Evolutionary conservation across 2,329 filamentous ascomycete species (phyloP).

Genomic region (Fusarium transvaalense): DNA sequence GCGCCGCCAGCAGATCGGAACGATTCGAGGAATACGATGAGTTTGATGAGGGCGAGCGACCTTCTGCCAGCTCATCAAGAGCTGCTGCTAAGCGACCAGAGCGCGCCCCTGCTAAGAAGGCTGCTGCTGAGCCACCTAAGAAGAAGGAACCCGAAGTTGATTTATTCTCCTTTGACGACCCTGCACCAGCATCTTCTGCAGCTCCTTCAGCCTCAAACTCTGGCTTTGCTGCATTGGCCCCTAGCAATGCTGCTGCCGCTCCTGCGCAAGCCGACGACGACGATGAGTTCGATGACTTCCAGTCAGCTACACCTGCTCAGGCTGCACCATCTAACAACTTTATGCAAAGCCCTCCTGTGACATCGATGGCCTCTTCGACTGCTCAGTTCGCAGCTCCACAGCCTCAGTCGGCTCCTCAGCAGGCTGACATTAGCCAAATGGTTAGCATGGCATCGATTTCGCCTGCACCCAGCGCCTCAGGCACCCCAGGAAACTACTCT

Average conservation of each 20-base stretch:
- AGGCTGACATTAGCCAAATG: conserved; percentile 83
- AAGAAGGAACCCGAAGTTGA: conserved; percentile 91
- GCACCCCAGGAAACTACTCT: conserved; percentile 72
- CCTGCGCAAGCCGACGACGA: conserved; percentile 65
- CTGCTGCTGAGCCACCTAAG: conserved; percentile 74
- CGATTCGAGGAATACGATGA: conserved; percentile 98
- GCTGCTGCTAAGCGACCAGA: conserved; percentile 52
- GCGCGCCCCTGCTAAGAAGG: conserved; percentile 55
- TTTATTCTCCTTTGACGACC: conserved; percentile 92
- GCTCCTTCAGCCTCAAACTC: conserved; percentile 62
- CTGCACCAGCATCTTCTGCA: conserved; percentile 63
- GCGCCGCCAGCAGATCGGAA: conserved; percentile 69
- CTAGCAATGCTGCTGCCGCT: conserved; percentile 39
- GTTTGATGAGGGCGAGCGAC: conserved; percentile 79
- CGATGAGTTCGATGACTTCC: conserved; percentile 98
- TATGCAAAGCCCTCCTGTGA: conserved; percentile 60
- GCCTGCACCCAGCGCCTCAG: conserved; percentile 71
- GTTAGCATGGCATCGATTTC: conserved; percentile 85
- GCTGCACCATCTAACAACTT: conserved; percentile 56
- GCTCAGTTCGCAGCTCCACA: conserved; percentile 84
- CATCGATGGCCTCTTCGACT: conserved; percentile 66
- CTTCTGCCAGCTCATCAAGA: conserved; percentile 62
- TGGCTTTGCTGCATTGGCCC: conserved; percentile 61
- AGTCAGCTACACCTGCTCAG: conserved; percentile 80
- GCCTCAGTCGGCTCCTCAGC: conserved; percentile 85